Conservation (phyloP, 352 stramenopile species). For the Pythium volutum region DNA sequence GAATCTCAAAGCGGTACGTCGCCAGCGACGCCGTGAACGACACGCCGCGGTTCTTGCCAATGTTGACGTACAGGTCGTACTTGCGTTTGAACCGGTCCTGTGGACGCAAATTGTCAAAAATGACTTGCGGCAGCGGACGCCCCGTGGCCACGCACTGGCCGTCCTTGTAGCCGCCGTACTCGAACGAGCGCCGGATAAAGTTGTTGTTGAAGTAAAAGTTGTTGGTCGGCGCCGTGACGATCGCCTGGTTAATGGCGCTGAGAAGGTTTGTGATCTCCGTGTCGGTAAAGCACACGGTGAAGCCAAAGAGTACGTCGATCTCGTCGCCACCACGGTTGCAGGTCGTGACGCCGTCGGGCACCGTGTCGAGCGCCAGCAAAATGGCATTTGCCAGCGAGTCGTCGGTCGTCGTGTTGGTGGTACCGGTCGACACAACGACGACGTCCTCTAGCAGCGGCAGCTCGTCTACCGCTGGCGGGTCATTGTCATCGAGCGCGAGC, state of each 20-base stretch:
- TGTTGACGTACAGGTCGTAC: neutral
- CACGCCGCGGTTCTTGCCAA: neutral
- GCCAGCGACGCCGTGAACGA: neutral
- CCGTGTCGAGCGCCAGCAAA: neutral
- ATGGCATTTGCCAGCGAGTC: neutral
- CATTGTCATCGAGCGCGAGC: too few relatives aligned
- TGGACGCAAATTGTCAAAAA: too few relatives aligned
- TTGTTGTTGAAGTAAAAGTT: neutral
- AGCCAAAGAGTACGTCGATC: neutral
- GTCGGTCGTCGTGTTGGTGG: too few relatives aligned
- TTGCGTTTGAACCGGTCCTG: too few relatives aligned
- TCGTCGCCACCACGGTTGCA: neutral
- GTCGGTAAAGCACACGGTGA: neutral
- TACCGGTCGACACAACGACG: too few relatives aligned
- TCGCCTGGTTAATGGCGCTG: neutral
- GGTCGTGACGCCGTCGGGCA: neutral
- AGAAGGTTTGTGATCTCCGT: neutral
- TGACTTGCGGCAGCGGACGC: too few relatives aligned
- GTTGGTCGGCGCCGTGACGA: neutral
- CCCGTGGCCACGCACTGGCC: neutral
- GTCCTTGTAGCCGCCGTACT: neutral
- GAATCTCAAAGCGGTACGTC: neutral
- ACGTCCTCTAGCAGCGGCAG: too few relatives aligned
- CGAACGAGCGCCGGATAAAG: neutral
- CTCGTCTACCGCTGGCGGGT: too few relatives aligned